Base-by-base conservation (phyloP, 2,329 filamentous ascomycete genomes). In the Talaromyces rugulosus region DNA sequence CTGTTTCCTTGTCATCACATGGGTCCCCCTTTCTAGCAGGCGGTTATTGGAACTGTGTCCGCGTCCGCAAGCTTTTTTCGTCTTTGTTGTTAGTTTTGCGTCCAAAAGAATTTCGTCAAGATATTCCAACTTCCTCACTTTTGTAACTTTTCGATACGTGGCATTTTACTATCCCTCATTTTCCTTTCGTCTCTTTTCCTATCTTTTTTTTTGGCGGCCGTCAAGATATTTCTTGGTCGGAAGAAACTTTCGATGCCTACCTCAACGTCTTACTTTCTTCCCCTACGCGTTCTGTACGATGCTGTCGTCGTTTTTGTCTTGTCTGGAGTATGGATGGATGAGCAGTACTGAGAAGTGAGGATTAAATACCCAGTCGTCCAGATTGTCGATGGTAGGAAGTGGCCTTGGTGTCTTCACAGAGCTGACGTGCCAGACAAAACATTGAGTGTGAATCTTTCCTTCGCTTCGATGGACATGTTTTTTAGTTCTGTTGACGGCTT, bases 381-480 rank as follows among this genome's bases (percentile, higher is more conserved):
- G 30, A 30, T 56, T 31, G 28, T 30, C 28, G 34, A 16, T 53
- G 56, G 28, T 30, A 18, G 44, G 44, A 47, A 47, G 23, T 27
- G 44, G n/a, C 44, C 44, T 27, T 47, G 44, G 44, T 47, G 44
- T 47, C 44, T 47, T 27, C 44, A 27, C 50, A 31, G 50, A 52
- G 50, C 28, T 52, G 50, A 52, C 28, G 14, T 28, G 50, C 27
- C 50, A 31, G 18, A 53, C 27, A 31, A 53, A 53, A 53, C 27
- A n/a, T 56, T 34, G 14, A 30, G 53, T 51, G 30, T 28, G 40
- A 55, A 57, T 51, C 36, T 56, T 55, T 61, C 47, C 63, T 62
- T 58, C 51, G 36, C 55, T 63, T 60, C 61, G 36, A 61, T 63
- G 60, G 56, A 63, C 59, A 63, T 63, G 62, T 62, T 62, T 23